These are phyloP conservation scores for Candida ulmi DNA, from an alignment of 805 yeast species.

Conservation along the genomic window DNA sequence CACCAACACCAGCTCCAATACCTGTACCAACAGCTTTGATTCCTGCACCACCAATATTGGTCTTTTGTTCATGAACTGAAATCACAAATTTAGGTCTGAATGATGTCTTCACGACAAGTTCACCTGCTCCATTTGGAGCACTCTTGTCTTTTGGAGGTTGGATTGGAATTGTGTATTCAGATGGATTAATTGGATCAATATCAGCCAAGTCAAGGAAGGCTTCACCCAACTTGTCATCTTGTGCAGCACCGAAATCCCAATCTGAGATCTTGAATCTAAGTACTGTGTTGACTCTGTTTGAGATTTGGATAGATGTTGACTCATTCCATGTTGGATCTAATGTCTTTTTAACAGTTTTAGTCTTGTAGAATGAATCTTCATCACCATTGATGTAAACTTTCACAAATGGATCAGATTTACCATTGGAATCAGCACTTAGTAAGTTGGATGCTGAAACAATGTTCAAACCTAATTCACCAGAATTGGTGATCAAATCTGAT, in stretches of 20 bases:
- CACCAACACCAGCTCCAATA: conserved; percentile 38
- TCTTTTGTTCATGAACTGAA: conserved; percentile 31
- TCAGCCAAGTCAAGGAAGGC: conserved; percentile 52
- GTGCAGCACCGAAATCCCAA: conserved; percentile 91
- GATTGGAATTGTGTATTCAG: conserved; percentile 47
- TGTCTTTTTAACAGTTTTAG: conserved; percentile 80
- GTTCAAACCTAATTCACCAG: conserved; percentile 63
- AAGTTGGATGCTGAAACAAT: conserved; percentile 61
- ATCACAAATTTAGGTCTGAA: conserved; percentile 72
- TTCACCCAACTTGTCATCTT: conserved; percentile 76
- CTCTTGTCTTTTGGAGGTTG: conserved; percentile 33
- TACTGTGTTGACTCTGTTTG: conserved; percentile 55
- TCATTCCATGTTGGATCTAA: conserved; percentile 91
- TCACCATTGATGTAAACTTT: conserved; percentile 62
- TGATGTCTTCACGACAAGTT: conserved; percentile 47
- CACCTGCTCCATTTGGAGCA: conserved; percentile 40
- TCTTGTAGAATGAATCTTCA: conserved; percentile 55
- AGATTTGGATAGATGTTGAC: conserved; percentile 45
- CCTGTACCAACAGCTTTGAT: conserved; percentile 49
- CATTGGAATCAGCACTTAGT: conserved; percentile 84
- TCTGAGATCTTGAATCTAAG: conserved; percentile 62
- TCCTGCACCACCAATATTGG: conserved; percentile 42
- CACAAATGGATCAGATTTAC: conserved; percentile 90
- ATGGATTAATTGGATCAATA: conserved; percentile 52
- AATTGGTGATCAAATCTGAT: conserved; percentile 67